Conservation (phyloP, 805 yeast species). For the Saturnispora silvae region DNA sequence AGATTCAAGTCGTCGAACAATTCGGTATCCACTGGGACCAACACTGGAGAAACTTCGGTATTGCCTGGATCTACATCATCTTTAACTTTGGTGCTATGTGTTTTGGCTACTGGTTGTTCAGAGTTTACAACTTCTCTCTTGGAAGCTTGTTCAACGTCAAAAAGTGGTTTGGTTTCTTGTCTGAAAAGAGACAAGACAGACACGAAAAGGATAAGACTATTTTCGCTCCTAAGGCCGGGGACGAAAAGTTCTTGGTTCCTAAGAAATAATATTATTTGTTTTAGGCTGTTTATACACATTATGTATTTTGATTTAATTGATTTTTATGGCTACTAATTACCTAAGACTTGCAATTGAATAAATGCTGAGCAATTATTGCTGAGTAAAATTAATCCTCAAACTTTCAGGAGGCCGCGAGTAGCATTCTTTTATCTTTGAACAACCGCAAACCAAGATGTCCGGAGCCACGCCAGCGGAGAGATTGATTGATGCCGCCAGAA, state of each 20-base stretch:
- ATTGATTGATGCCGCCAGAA: slow-evolving; percentile 74
- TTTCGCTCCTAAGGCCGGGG: slow-evolving; percentile 31
- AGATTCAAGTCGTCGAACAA: slow-evolving; percentile 34
- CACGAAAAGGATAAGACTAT: slow-evolving; percentile 37
- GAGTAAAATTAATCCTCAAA: too few species aligned
- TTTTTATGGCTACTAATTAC: too few species aligned
- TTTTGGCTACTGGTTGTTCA: slow-evolving; percentile 27
- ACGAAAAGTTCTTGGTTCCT: slow-evolving; percentile 26
- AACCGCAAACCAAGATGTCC: too few species aligned
- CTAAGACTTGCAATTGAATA: too few species aligned
- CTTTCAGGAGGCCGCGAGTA: too few species aligned
- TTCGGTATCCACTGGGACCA: slow-evolving; percentile 35
- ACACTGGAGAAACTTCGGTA: slow-evolving; percentile 60
- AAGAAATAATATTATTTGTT: too few species aligned
- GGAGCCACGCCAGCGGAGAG: slow-evolving; percentile 65
- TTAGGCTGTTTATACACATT: too few species aligned
- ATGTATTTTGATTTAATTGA: not conserved
- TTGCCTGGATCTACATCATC: slow-evolving; percentile 44
- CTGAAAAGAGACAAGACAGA: slow-evolving; percentile 28
- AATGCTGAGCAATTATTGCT: too few species aligned
- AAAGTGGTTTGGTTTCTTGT: slow-evolving; percentile 26
- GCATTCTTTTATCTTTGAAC: too few species aligned
- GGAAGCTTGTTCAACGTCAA: slow-evolving; percentile 24
- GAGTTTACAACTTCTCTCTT: slow-evolving; percentile 29
- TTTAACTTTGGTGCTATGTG: slow-evolving; percentile 41